A percentile compares a stretch with the other conserved stretches of the same genome.
These are phyloP conservation scores for Mycosphaerella sp. DNA, from an alignment of 2,329 filamentous ascomycete genomes.

Conservation along the genomic window DNA sequence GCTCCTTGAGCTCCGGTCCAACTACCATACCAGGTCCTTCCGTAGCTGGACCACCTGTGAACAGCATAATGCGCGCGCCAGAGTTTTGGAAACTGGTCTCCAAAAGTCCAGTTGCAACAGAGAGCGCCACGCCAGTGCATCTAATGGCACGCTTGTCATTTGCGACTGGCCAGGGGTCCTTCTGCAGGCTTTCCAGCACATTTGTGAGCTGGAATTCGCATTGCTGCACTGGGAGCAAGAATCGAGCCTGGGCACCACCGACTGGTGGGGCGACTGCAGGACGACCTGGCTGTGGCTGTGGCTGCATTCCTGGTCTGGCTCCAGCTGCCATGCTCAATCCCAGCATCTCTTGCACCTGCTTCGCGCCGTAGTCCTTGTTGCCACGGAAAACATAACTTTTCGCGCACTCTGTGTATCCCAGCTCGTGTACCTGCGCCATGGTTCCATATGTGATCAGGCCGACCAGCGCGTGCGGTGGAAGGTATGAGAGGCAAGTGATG, in stretches of 20 bases:
- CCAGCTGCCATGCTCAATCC: slow-evolving; percentile 63
- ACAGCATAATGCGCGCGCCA: slow-evolving; percentile 93
- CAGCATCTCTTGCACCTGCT: slow-evolving; percentile 99
- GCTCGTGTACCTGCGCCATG: slow-evolving; percentile 96
- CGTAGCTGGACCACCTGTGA: slow-evolving; percentile 88
- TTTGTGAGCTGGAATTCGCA: slow-evolving; percentile 98
- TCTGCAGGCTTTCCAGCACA: slow-evolving; percentile 88
- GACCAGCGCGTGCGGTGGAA: slow-evolving; percentile 75
- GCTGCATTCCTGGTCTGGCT: slow-evolving; percentile 64
- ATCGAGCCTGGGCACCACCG: slow-evolving; percentile 76
- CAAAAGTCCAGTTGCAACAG: slow-evolving; percentile 84
- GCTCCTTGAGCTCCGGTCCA: slow-evolving; percentile 88
- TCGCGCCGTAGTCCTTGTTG: slow-evolving; percentile 95
- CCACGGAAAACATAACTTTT: slow-evolving; percentile 98
- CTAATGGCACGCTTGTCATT: slow-evolving; percentile 85
- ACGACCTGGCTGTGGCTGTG: slow-evolving; percentile 67
- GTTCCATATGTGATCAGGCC: slow-evolving; percentile 85
- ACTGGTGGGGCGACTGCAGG: slow-evolving; percentile 54
- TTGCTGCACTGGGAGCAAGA: slow-evolving; percentile 88
- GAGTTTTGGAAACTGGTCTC: slow-evolving; percentile 95
- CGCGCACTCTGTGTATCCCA: slow-evolving; percentile 94
- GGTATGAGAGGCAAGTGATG: slow-evolving; percentile 74
- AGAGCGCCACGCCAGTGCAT: slow-evolving; percentile 93
- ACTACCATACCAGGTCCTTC: slow-evolving; percentile 97
- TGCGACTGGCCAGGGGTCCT: slow-evolving; percentile 94